These are phyloP conservation scores for Clarireedia hainanense DNA, from an alignment of 2,329 filamentous ascomycete genomes.

Conservation along the genomic window DNA sequence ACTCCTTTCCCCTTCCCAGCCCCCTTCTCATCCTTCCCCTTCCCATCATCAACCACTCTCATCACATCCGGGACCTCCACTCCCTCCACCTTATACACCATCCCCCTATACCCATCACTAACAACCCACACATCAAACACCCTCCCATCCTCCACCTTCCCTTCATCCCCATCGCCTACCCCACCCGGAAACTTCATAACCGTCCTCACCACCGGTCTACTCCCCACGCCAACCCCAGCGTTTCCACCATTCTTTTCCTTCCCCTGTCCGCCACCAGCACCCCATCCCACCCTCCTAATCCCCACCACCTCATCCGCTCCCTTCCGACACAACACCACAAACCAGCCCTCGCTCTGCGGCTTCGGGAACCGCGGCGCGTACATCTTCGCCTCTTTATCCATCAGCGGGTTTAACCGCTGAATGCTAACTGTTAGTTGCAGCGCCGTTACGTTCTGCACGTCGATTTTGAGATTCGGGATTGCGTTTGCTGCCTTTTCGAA, in stretches of 20 bases:
- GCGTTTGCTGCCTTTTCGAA: conserved; percentile 52
- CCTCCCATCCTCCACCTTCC: conserved; percentile 35
- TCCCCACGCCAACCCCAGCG: conserved; percentile 28
- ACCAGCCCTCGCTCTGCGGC: conserved; percentile 89
- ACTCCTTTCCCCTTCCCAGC: not conserved
- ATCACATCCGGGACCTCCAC: conserved; percentile 27
- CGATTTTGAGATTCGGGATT: conserved; percentile 62
- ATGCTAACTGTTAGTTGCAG: conserved; percentile 56
- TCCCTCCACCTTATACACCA: conserved; percentile 39
- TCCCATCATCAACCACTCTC: conserved; percentile 17
- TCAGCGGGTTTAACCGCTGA: conserved; percentile 57
- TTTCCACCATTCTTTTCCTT: conserved; percentile 35
- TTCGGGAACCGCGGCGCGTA: conserved; percentile 90
- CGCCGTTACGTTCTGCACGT: conserved; percentile 52
- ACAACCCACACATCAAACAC: conserved; percentile 68
- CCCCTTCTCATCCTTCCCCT: not conserved
- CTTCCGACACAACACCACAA: conserved; percentile 66
- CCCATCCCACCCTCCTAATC: conserved; percentile 80
- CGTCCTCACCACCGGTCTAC: conserved; percentile 45
- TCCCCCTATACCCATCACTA: conserved; percentile 81
- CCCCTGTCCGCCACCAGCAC: conserved; percentile 61
- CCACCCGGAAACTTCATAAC: conserved; percentile 50
- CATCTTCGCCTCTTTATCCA: conserved; percentile 62
- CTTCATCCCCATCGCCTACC: conserved; percentile 22
- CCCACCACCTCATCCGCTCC: conserved; percentile 70